Percentiles rank a stretch among this genome's conserved stretches.
Conservation (phyloP, 1,284 basidiomycete species). For the Papiliotrema nemorosa region DNA sequence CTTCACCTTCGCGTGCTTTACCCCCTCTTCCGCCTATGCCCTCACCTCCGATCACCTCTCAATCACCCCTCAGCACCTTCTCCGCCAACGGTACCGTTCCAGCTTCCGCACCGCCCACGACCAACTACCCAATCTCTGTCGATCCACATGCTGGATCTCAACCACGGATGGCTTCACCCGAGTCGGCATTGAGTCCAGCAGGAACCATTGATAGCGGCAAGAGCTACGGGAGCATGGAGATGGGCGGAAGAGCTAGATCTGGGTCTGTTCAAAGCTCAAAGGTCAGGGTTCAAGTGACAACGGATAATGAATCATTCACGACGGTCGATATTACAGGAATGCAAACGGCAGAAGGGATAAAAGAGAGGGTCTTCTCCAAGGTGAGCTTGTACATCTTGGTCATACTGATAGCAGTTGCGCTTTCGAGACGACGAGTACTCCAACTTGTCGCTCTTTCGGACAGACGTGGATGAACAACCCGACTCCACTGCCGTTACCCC, state of each 20-base stretch:
- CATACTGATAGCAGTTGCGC: conserved; percentile 57
- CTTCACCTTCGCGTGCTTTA: conserved; percentile 33
- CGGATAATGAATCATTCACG: conserved; percentile 74
- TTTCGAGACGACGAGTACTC: conserved; percentile 77
- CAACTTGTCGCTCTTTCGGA: conserved; percentile 74
- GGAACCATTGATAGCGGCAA: conserved; percentile 15
- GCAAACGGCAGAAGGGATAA: conserved; percentile 66
- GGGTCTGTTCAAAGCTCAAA: conserved; percentile 22
- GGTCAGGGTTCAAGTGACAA: conserved; percentile 58
- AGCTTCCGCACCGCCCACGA: conserved; percentile 9
- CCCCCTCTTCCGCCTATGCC: conserved; percentile 29
- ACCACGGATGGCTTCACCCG: conserved; percentile 31
- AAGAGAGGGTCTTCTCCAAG: conserved; percentile 79
- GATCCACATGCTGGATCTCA: background rate
- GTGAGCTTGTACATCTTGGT: conserved; percentile 49
- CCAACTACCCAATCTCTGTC: background rate
- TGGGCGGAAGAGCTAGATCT: conserved; percentile 17
- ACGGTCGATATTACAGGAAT: conserved; percentile 73
- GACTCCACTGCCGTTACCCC: conserved; percentile 66
- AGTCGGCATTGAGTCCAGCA: conserved; percentile 27
- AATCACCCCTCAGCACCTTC: conserved; percentile 5
- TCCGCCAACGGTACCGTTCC: conserved; percentile 2
- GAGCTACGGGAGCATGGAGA: conserved; percentile 24
- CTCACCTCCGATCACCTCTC: conserved; percentile 7
- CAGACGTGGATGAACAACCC: conserved; percentile 72